phyloP scores from a whole-genome alignment of 1,139 yeast genomes.

The Taphrina flavorubra region DNA sequence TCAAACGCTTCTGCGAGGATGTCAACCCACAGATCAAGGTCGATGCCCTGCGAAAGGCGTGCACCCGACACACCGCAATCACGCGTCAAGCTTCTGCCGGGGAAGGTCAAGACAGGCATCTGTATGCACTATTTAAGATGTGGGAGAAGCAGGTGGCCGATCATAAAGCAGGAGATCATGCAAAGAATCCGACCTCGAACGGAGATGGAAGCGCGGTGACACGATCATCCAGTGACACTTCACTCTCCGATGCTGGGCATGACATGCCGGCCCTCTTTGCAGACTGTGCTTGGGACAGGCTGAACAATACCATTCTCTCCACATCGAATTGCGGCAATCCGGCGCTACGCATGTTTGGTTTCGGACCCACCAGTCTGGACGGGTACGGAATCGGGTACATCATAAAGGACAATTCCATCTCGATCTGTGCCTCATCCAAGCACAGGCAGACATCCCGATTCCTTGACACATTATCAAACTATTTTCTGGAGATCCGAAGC shows the following conservation, averaged over 20 bases:
- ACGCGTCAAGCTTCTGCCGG: constrained; percentile 76
- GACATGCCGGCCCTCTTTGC: constrained; percentile 71
- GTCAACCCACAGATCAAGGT: constrained; percentile 68
- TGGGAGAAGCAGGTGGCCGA: constrained; percentile 65
- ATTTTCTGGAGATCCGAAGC: constrained; percentile 67
- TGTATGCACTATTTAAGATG: constrained; percentile 83
- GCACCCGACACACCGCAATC: constrained; percentile 68
- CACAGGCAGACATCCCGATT: constrained; percentile 88
- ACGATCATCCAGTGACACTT: constrained; percentile 47
- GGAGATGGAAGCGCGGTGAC: constrained; percentile 23
- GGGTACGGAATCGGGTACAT: constrained; percentile 94
- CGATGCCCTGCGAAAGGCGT: constrained; percentile 67
- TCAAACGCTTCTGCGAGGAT: constrained; percentile 81
- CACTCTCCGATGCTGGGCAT: constrained; percentile 44
- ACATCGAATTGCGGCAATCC: constrained; percentile 85
- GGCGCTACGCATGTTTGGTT: constrained; percentile 81
- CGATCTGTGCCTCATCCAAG: constrained; percentile 86
- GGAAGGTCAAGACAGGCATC: constrained; percentile 86
- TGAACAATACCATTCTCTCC: constrained; percentile 70
- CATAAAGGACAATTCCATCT: constrained; percentile 80
- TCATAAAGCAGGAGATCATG: constrained; percentile 14
- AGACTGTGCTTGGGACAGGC: constrained; percentile 74
- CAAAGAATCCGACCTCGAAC: constrained; percentile 15
- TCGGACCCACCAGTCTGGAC: constrained; percentile 88
- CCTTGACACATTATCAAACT: constrained; percentile 72